Conservation (phyloP, 129 eudicot genomes). For the Flaveria robusta region DNA sequence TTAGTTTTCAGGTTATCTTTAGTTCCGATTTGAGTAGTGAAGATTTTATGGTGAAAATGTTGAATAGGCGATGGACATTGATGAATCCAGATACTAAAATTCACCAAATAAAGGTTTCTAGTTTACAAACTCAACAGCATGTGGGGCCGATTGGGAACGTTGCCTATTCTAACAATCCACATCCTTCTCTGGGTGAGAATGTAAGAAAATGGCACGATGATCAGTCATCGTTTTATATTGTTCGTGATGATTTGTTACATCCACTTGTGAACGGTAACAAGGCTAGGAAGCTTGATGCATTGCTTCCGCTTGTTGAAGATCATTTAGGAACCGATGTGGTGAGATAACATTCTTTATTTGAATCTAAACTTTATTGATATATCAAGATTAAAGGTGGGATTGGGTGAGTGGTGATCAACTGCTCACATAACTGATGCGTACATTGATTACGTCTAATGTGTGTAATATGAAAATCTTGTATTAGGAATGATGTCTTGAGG, state of each 20-base stretch:
- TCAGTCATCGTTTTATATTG: slow-evolving; percentile 70
- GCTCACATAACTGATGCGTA: not conserved
- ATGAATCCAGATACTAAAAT: slow-evolving; percentile 69
- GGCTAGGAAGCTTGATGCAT: slow-evolving; percentile 86
- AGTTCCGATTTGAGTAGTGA: slow-evolving; percentile 30
- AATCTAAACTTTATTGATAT: not conserved
- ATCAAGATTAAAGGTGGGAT: not conserved
- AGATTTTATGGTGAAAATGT: slow-evolving; percentile 49
- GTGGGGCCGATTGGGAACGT: slow-evolving; percentile 36
- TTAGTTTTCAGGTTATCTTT: slow-evolving; percentile 42
- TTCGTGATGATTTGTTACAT: slow-evolving; percentile 93
- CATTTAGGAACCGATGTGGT: slow-evolving; percentile 78
- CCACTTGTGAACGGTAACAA: slow-evolving; percentile 94
- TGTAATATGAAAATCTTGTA: slow-evolving; percentile 7
- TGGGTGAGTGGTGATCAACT: not conserved
- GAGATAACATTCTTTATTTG: slow-evolving; percentile 28
- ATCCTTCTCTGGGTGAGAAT: slow-evolving; percentile 63
- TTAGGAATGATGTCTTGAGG: slow-evolving; percentile 28
- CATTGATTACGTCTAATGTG: not conserved
- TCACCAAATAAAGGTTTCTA: slow-evolving; percentile 58
- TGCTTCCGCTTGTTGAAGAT: slow-evolving; percentile 91
- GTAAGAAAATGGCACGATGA: slow-evolving; percentile 31
- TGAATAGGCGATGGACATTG: slow-evolving; percentile 75
- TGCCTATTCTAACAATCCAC: slow-evolving; percentile 48
- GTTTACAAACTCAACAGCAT: slow-evolving; percentile 15